A percentile compares a stretch with the other conserved stretches of the same genome.
Conservation (phyloP, 257 asterid species). For the Jacaranda mimosifolia region DNA sequence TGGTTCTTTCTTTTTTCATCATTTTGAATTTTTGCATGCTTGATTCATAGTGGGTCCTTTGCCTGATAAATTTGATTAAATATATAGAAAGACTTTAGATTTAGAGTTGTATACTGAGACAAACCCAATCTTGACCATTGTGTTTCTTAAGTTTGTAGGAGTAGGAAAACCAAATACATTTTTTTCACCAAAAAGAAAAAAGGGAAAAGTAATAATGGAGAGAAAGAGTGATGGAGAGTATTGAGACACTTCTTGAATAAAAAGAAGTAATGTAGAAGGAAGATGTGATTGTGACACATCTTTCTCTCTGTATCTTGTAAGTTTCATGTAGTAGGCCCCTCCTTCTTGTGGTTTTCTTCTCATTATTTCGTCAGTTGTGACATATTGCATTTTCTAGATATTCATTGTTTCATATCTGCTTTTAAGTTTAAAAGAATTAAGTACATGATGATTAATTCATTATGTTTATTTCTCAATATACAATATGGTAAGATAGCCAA, state of each 20-base stretch:
- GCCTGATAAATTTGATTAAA: background rate
- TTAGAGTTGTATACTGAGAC: background rate
- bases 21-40: background rate
- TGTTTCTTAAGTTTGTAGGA: slow-evolving; percentile 9
- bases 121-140: too few relatives aligned
- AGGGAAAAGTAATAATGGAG: background rate
- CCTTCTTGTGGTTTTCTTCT: too few relatives aligned
- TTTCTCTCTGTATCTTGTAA: too few relatives aligned
- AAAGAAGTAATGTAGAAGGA: background rate
- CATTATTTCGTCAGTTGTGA: too few relatives aligned
- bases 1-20: background rate
- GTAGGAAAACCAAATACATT: background rate
- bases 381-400: too few relatives aligned
- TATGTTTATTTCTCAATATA: too few relatives aligned
- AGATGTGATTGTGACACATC: too few relatives aligned
- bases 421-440: too few relatives aligned
- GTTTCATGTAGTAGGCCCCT: too few relatives aligned
- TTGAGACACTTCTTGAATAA: slow-evolving; percentile 2
- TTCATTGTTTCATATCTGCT: too few relatives aligned
- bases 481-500: too few relatives aligned
- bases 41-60: slow-evolving; percentile 3
- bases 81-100: background rate
- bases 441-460: too few relatives aligned
- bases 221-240: background rate
- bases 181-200: background rate